phyloP scores from a whole-genome alignment of 352 stramenopile species.

The Globisporangium radiosum region DNA sequence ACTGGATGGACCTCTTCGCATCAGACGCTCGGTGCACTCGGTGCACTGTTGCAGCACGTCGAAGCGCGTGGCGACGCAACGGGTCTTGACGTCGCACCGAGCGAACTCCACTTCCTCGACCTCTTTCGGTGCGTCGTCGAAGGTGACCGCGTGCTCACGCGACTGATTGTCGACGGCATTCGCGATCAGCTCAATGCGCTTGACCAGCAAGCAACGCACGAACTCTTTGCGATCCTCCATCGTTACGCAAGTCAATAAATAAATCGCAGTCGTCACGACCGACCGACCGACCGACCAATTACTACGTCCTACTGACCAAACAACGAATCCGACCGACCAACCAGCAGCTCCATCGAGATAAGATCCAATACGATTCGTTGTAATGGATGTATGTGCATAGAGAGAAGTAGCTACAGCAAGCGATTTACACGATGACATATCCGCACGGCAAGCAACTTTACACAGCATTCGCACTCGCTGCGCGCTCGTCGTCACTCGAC shows the following conservation, averaged over 20 bases:
- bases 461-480: conserved; percentile 2
- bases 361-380: too few relatives aligned
- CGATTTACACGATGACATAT: too few relatives aligned
- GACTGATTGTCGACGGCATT: conserved; percentile 48
- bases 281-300: too few relatives aligned
- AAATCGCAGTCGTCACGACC: too few relatives aligned
- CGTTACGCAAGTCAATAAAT: neutral
- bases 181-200: conserved; percentile 25
- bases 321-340: too few relatives aligned
- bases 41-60: conserved; percentile 37
- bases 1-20: too few relatives aligned
- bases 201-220: conserved; percentile 40
- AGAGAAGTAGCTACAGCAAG: too few relatives aligned
- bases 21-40: conserved; percentile 45
- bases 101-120: conserved; percentile 62
- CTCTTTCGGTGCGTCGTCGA: conserved; percentile 66
- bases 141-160: conserved; percentile 53
- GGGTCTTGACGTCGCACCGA: conserved; percentile 35
- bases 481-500: conserved; percentile 7
- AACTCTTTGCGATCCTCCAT: conserved; percentile 27
- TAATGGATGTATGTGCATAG: too few relatives aligned
- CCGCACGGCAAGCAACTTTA: neutral
- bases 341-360: too few relatives aligned
- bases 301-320: too few relatives aligned
- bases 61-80: conserved; percentile 35